Base-by-base conservation (phyloP, 805 yeast genomes). In the Wickerhamiella lipophila region DNA sequence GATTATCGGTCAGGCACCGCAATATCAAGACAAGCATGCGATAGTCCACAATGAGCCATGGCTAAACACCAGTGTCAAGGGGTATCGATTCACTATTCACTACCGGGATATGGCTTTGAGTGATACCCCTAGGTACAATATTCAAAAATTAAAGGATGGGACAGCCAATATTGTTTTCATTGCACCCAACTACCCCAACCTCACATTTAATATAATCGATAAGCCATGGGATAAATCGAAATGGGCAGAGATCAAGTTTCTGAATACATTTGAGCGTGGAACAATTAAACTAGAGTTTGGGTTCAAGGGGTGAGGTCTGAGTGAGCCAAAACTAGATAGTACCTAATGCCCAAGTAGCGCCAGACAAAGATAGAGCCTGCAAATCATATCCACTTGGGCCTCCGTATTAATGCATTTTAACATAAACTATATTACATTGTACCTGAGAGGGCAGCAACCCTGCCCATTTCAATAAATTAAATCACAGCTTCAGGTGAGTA, bases 51-150 rank as follows among this genome's bases (percentile, higher is more conserved):
- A 49, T 55, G 6, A 47, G 27, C 35, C 46, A n/a, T 40, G 46
- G 46, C 46, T 47, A 29, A 34, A 30, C 15, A 19, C 46, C 2
- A 40, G 41, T 21, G 66, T 64, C 13, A 64, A 61, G 49, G 70
- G 70, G 3, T 66, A 66, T 52, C 55, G 54, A 40, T 66, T 66
- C 53, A 62, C 64, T 46, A 52, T 66, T 2, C 60, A 51, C 42
- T 66, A 65, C 45, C 69, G 68, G 1, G 59, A 58, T 19, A 49
- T 67, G 18, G 52, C 52, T 9, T 54, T 52, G 6, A 50, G 62
- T 2, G 36, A 52, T 2, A 54, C 61, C 11, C 70, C 70, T 0
- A 55, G 64, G 8, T 66, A 60, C 52, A 53, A 55, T 29, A 49
- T 66, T n/a, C 50, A 58, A 12, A 53, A 49, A 51, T 15, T 47